A percentile compares a stretch with the other conserved stretches of the same genome.
phyloP scores from a whole-genome alignment of 1,139 yeast species.

The Pichia norvegensis region DNA sequence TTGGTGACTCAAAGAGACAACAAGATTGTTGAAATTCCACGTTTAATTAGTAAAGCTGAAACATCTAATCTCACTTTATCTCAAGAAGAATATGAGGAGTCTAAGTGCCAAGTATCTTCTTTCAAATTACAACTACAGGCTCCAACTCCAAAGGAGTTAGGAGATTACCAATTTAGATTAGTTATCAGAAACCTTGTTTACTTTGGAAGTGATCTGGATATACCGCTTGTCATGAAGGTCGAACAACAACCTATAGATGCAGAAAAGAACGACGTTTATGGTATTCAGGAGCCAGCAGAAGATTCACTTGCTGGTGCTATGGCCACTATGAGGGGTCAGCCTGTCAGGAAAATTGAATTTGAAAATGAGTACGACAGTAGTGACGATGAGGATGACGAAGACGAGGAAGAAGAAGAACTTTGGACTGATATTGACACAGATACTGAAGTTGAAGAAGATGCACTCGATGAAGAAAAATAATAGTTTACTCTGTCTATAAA shows the following conservation, averaged over 20 bases:
- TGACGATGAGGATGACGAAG: constrained; percentile 39
- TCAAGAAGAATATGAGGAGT: constrained; percentile 41
- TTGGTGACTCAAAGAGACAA: constrained; percentile 67
- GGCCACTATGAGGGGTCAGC: constrained; percentile 52
- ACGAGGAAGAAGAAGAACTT: constrained; percentile 44
- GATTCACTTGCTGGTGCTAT: constrained; percentile 60
- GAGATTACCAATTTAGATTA: constrained; percentile 57
- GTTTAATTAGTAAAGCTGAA: constrained; percentile 45
- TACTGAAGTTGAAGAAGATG: constrained; percentile 28
- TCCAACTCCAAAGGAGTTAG: constrained; percentile 64
- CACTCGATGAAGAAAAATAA: constrained; percentile 4
- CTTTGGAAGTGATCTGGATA: constrained; percentile 64
- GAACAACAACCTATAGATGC: constrained; percentile 40
- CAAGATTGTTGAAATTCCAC: constrained; percentile 66
- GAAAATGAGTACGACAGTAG: constrained; percentile 29
- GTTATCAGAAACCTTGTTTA: constrained; percentile 58
- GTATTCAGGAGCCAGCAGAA: constrained; percentile 58
- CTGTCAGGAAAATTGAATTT: constrained; percentile 31
- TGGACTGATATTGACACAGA: constrained; percentile 31
- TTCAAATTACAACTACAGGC: constrained; percentile 64
- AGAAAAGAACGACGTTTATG: constrained; percentile 39
- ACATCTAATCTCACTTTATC: constrained; percentile 48
- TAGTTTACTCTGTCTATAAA: not conserved
- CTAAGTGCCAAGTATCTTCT: constrained; percentile 52
- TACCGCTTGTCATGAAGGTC: constrained; percentile 57